phyloP scores from a whole-genome alignment of 371 early-diverging fungal genomes.

The Mortierella sp. region DNA sequence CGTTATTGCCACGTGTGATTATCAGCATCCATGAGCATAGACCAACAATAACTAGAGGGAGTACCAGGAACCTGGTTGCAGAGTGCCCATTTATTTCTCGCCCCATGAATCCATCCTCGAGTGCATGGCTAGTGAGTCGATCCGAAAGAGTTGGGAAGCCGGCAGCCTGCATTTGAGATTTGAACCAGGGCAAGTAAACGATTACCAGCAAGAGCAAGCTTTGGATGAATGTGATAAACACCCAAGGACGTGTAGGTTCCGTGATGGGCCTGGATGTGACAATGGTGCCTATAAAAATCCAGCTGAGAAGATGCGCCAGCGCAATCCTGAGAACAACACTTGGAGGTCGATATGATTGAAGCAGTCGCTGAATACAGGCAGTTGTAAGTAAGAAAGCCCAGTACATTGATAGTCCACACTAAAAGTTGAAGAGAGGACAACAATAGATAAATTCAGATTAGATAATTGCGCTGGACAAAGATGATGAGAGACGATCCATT shows the following conservation, averaged over 20 bases:
- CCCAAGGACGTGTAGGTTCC: slow-evolving; percentile 59
- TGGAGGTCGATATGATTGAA: slow-evolving; percentile 43
- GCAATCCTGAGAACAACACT: slow-evolving; percentile 45
- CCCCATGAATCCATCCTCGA: slow-evolving; percentile 59
- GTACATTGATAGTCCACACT: slow-evolving; percentile 58
- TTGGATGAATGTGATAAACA: slow-evolving; percentile 58
- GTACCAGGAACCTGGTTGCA: slow-evolving; percentile 60
- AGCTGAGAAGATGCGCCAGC: slow-evolving; percentile 42
- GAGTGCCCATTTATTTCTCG: slow-evolving; percentile 62
- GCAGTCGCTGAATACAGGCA: slow-evolving; percentile 41
- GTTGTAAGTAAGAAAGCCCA: slow-evolving; percentile 52
- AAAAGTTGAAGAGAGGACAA: slow-evolving; percentile 24
- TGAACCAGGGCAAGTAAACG: slow-evolving; percentile 60
- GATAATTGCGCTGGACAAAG: not conserved
- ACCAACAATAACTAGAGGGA: slow-evolving; percentile 63
- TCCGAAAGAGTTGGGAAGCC: slow-evolving; percentile 57
- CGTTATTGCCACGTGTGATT: slow-evolving; percentile 40
- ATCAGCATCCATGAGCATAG: slow-evolving; percentile 58
- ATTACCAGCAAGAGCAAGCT: slow-evolving; percentile 57
- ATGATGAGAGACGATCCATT: not conserved
- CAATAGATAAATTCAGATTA: not conserved
- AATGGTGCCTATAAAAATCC: slow-evolving; percentile 36
- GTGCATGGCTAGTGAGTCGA: slow-evolving; percentile 58
- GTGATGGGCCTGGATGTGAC: slow-evolving; percentile 34
- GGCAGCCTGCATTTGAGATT: slow-evolving; percentile 57